Evolutionary conservation across 2,329 filamentous ascomycete species (phyloP), one percentile per base, ranked within the genome.

Genomic region (Alternaria alternata): DNA sequence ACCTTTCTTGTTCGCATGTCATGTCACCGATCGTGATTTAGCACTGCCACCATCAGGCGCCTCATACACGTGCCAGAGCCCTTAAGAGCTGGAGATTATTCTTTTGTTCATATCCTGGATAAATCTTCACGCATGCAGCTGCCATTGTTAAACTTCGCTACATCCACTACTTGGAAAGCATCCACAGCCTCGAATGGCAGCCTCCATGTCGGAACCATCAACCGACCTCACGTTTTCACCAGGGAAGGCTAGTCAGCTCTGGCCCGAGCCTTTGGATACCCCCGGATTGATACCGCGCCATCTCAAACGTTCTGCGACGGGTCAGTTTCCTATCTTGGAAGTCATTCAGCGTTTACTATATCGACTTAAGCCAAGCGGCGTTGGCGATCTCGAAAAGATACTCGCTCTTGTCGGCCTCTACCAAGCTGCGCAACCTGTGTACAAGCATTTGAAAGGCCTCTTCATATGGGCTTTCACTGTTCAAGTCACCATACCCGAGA

Each of bases 261-360:
- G 69, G 69, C 57, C 69, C 5, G 72, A 75, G 43, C 63, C 71
- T 6, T 49, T 74, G 9, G 61, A 69, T 36, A 70, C 70, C 2
- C 67, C 69, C 16, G 73, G 71, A 7, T 61, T 68, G 7, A 52
- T 75, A 3, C 73, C 73, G 9, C 57, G 32, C 5, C 69, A 72
- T 49, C 62, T 73, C 4, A 73, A 72, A 38, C 61, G 62, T 24
- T 46, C 64, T 18, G 63, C 68, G 11, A 63, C 63, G 5, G 46
- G 44, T 8, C 59, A 57, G 7, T 65, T 66, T 52, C 73, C 73
- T 1, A 51, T 75, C 1, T 55, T 75, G n/a, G 73, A 75, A 53
- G 62, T 75, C 14, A n/a, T 73, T 7, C 70, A 75, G 30, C 72
- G 72, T 14, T 30, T 73, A 22, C 43, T 72, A 3, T 67, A 65